Evolutionary conservation across 192 early-diverging fungal species (phyloP), one percentile per base, ranked within the genome.

Genomic region (Lobosporangium transversale): DNA sequence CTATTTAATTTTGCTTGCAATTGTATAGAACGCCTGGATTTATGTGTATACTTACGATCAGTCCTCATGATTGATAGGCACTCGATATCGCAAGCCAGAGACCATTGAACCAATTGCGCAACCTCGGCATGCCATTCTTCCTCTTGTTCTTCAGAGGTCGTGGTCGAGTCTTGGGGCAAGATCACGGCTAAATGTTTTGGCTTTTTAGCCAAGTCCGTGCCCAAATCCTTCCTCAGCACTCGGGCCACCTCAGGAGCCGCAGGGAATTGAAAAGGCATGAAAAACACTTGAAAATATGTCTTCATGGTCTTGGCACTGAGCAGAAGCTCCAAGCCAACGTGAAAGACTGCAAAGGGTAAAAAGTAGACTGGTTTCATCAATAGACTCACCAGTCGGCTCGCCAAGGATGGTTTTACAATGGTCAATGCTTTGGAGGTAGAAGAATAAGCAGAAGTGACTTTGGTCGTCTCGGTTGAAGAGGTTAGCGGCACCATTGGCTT

Each of bases 321-420:
- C 36, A 52, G 10, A 35, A 76, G 32, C 14, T 76, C 73, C 20
- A 54, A 58, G 1, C 58, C 52, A 3, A 76, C 31, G 45, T 67
- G 63, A 2, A 76, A 23, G 27, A 76, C n/a, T 0, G 45, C 73
- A 67, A 67, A 76, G 44, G 54, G 30, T 30, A 76, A 23, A 17
- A 76, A 76, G 30, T 62, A 67, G 40, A 76, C 49, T 4, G 73
- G 73, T 29, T 76, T 76, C 47, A 67, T 36, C 11, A 76, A 59
- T 31, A 56, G 24, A 36, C 67, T 31, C 17, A 76, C 6, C 42
- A 76, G 42, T 20, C 55, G 45, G 29, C 32, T 53, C 20, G 48
- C 50, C 1, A 57, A 15, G 1, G 55, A 51, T 1, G 53, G 53
- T n/a, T n/a, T n/a, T n/a, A n/a, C n/a, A n/a, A n/a, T n/a, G n/a